Base-by-base conservation (phyloP, 768 basidiomycete species). In the Lyophyllum atratum region DNA sequence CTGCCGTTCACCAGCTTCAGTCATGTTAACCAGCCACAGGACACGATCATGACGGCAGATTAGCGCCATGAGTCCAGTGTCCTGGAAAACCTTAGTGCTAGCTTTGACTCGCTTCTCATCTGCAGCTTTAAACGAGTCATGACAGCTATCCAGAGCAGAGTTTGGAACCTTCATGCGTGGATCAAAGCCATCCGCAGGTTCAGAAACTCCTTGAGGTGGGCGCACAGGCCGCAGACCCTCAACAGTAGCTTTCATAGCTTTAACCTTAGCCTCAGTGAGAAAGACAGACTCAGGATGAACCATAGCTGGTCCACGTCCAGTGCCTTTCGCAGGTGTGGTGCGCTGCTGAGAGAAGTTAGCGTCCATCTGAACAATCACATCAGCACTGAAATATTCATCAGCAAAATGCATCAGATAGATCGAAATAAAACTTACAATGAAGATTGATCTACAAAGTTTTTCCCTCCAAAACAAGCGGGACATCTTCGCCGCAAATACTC, bases 11-110 rank as follows among this genome's bases (percentile, higher is more conserved):
- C 74, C 72, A 19, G 72, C 56, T 10, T 66, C 56, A 42, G 66
- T 66, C 58, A 79, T 74, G 49, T 79, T 77, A 26, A 65, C 71
- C 3, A 77, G 53, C 59, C 68, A 76, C 0, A 77, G 46, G 0
- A 70, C 66, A 1, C 65, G 59, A 47, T 77, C 72, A 59, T 76
- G 75, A 1, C 64, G 56, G 56, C 77, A 79, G 0, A 77, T 60
- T 0, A 77, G 60, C 0, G 66, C 73, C 75, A 77, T 76, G 4
- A 77, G 56, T 0, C 69, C 75, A 0, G 68, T 76, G 43, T 74
- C 72, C 29, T 62, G 58, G 42, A 68, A 70, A 47, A 67, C 63
- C 48, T 63, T 43, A 25, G 65, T 67, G 50, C 67, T 73, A 7
- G 68, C 68, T 57, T 72, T 72, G n/a, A 54, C 42, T 0, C 62